Evolutionary conservation across 2,329 filamentous ascomycete species (phyloP).

Genomic region (Ophiostoma angusticollis): DNA sequence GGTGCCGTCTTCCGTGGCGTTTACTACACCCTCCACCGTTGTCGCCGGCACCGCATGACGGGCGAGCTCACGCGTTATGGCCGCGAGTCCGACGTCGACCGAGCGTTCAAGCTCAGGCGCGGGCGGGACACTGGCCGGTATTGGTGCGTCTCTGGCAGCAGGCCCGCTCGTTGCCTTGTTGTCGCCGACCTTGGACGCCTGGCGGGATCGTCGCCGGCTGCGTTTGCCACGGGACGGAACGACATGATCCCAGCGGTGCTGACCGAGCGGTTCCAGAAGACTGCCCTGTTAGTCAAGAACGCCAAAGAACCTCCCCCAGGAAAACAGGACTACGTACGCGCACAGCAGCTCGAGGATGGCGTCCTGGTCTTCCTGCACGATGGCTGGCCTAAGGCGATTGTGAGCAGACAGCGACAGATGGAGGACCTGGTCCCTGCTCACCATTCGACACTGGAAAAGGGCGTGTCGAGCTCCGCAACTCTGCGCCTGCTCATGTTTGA

Average conservation of each 20-base stretch:
- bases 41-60: background rate
- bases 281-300: slow-evolving; percentile 25
- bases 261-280: slow-evolving; percentile 49
- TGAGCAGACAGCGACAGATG: background rate
- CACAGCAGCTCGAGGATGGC: slow-evolving; percentile 54
- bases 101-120: slow-evolving; percentile 40
- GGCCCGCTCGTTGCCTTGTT: slow-evolving; percentile 11
- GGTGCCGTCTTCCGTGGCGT: no score
- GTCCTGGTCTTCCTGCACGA: slow-evolving; percentile 45
- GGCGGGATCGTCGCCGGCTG: slow-evolving; percentile 28
- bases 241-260: slow-evolving; percentile 41
- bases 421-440: slow-evolving; percentile 20
- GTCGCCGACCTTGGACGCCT: slow-evolving; percentile 24
- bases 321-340: slow-evolving; percentile 35
- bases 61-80: slow-evolving; percentile 48
- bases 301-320: background rate
- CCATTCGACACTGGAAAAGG: slow-evolving; percentile 50
- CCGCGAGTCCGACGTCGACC: slow-evolving; percentile 52
- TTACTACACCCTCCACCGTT: no score
- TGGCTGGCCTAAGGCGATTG: slow-evolving; percentile 39
- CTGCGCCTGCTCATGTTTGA: slow-evolving; percentile 45
- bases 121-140: slow-evolving; percentile 20
- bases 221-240: slow-evolving; percentile 50
- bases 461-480: slow-evolving; percentile 50
- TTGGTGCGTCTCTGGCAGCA: background rate